Conservation (phyloP, 805 yeast genomes). For the Kazachstania psychrophila region DNA sequence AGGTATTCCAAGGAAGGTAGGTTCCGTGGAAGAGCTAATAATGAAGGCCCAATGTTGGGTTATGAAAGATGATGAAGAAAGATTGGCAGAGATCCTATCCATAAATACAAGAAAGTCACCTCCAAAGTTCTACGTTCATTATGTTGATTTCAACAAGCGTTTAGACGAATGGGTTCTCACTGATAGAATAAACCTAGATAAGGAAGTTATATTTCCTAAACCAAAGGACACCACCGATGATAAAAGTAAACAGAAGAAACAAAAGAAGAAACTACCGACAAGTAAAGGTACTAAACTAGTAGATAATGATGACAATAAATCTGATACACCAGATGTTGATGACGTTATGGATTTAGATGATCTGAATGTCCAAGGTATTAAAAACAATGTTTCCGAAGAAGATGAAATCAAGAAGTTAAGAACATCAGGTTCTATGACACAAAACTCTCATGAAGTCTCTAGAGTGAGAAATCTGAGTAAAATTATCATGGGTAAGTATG, state of each 20-base stretch:
- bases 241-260: conserved; percentile 30
- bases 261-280: conserved; percentile 20
- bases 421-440: conserved; percentile 97
- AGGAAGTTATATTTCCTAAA: conserved; percentile 64
- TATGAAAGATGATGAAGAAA: conserved; percentile 65
- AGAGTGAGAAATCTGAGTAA: conserved; percentile 75
- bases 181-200: conserved; percentile 60
- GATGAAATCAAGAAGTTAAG: conserved; percentile 88
- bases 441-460: conserved; percentile 76
- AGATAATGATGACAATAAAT: conserved; percentile 7
- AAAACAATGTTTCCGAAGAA: conserved; percentile 66
- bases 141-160: conserved; percentile 89
- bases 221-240: conserved; percentile 43
- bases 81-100: conserved; percentile 80
- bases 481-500: conserved; percentile 79
- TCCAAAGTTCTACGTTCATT: conserved; percentile 83
- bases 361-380: conserved; percentile 74
- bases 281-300: conserved; percentile 5
- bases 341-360: conserved; percentile 81
- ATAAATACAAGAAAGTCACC: conserved; percentile 66
- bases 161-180: conserved; percentile 88
- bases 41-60: conserved; percentile 80
- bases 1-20: conserved; percentile 23
- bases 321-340: conserved; percentile 29
- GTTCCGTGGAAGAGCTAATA: conserved; percentile 40